phyloP scores from a whole-genome alignment of 2,329 filamentous ascomycete genomes.

The Biscogniauxia mediterranea region DNA sequence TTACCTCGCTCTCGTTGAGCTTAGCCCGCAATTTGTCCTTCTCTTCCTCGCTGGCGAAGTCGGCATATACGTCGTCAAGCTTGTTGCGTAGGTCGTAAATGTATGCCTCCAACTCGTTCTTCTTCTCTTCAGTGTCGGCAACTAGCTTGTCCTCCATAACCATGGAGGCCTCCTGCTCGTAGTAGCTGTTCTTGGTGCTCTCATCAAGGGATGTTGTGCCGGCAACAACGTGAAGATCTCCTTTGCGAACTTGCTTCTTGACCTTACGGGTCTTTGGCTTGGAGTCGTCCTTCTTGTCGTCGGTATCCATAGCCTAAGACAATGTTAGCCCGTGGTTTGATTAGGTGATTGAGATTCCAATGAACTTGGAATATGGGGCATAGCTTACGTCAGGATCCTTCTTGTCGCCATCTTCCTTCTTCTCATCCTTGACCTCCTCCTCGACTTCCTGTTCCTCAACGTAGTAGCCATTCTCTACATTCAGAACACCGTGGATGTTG shows the following conservation, averaged over 20 bases:
- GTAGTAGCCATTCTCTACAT: constrained; percentile 95
- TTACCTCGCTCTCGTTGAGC: constrained; percentile 82
- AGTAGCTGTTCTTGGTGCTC: constrained; percentile 60
- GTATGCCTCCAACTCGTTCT: constrained; percentile 98
- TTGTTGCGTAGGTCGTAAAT: constrained; percentile 97
- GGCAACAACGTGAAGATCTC: constrained; percentile 82
- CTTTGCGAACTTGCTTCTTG: constrained; percentile 99
- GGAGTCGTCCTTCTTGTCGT: constrained; percentile 61
- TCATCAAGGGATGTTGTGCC: constrained; percentile 79
- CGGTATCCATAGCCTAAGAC: constrained; percentile 79
- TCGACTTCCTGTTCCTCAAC: constrained; percentile 98
- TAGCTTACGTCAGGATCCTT: constrained; percentile 73
- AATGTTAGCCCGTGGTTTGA: constrained; percentile 18
- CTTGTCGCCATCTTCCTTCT: constrained; percentile 50
- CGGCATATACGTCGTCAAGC: constrained; percentile 86
- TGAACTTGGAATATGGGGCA: neutral
- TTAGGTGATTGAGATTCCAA: neutral
- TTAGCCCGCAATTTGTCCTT: constrained; percentile 82
- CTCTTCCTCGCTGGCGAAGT: constrained; percentile 88
- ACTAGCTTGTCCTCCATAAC: constrained; percentile 98
- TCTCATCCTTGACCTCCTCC: constrained; percentile 80
- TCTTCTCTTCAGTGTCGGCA: constrained; percentile 97
- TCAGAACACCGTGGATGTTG: constrained; percentile 93
- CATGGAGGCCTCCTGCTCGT: constrained; percentile 87
- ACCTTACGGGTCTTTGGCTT: constrained; percentile 87